Conservation (phyloP, 73 alveolate genomes). For the Paramecium pentaurelia region DNA sequence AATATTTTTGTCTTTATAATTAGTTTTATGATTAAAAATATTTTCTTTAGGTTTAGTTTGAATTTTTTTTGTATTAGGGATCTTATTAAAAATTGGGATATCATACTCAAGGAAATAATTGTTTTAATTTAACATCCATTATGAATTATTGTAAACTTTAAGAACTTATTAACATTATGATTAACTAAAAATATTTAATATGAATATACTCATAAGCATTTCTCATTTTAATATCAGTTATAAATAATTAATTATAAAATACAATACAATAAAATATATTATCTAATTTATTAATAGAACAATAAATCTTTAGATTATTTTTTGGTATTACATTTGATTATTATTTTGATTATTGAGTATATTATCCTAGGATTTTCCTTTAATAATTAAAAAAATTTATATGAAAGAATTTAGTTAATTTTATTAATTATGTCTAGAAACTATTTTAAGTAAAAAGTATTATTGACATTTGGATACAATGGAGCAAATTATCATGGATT, state of each 20-base stretch:
- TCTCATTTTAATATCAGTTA: neutral
- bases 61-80: neutral
- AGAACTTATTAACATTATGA: neutral
- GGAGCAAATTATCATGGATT: conserved; percentile 56
- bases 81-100: neutral
- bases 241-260: neutral
- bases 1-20: neutral
- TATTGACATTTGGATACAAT: conserved; percentile 48
- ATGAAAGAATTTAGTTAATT: neutral
- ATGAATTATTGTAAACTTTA: neutral
- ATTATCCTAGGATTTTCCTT: conserved; percentile 61
- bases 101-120: neutral
- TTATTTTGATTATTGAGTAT: conserved; percentile 52
- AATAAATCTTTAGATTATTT: too few relatives aligned
- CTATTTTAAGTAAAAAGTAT: conserved; percentile 35
- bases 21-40: neutral
- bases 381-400: too few relatives aligned
- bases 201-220: neutral
- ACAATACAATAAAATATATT: too few relatives aligned
- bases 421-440: conserved; percentile 6
- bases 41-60: conserved; percentile 31
- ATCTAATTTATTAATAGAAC: too few relatives aligned
- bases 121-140: neutral
- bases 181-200: neutral
- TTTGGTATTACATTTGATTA: neutral